Base-by-base conservation (phyloP, 805 yeast genomes). In the Metschnikowia sp. region DNA sequence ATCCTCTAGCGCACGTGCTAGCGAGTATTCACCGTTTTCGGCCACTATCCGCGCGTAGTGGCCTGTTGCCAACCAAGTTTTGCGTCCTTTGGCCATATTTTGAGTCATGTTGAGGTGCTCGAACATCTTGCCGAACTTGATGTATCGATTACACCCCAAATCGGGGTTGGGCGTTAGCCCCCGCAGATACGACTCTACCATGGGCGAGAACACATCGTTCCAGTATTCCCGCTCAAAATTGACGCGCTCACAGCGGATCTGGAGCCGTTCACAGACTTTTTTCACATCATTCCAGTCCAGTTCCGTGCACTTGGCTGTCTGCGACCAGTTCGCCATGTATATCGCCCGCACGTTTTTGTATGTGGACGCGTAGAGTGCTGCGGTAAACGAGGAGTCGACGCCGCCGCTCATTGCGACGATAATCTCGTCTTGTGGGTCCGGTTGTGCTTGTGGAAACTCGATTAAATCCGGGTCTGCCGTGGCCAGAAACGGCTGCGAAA, bases 141-240 rank as follows among this genome's bases (percentile, higher is more conserved):
- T 86, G 61, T 80, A 78, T 49, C 78, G 76, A 64, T 94, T 94
- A 63, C 99, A 94, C 15, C 84, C 81, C 18, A 91, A 84, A 62
- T 94, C 99, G 0, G 99, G 98, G 57, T 94, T 94, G 0, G 99
- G 99, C 1, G 99, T 94, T 36, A 75, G 57, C 0, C 99, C 99
- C 9, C 52, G 59, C 32, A 74, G 68, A 62, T 91, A 94, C 58
- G 73, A 75, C 3, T 79, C 79, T 19, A 94, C 65, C 97, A 94
- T 92, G 1, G 99, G 98, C 61, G 81, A 84, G 63, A 94, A 94
- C 8, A 94, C 98, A 47, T 86, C 84, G 15, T 74, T 71, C 99
- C 99, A 94, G 65, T 94, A 94, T 46, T 94, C 97, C 52, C 77
- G 78, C 58, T 94, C 98, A 58, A 94, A 86, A 60, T 83, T 86